Base-by-base conservation (phyloP, 805 yeast genomes). In the Kazachstania viticola region DNA sequence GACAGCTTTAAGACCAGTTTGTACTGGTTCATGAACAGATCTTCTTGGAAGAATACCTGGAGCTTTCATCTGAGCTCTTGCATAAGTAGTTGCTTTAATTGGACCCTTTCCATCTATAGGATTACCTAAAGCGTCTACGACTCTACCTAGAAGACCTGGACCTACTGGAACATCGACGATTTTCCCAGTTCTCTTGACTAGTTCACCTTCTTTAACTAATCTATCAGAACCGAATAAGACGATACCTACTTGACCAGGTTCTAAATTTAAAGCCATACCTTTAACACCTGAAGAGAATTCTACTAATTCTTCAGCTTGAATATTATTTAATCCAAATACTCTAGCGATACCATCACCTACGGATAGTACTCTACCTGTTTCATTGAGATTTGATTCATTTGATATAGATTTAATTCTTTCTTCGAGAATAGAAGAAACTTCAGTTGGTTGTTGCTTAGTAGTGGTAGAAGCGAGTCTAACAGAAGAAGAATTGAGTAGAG, bases 311-410 rank as follows among this genome's bases (percentile, higher is more conserved):
- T 91, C 98, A 62, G 98, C 98, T 76, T 88, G 97, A 69, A 85
- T 79, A 77, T 91, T 91, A 91, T 87, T 91, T 59, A 91, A 74
- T 72, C 99, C 99, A 72, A 82, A 91, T 61, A 91, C 95, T 78
- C 97, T 93, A 65, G 98, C 99, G 64, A 91, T 91, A 91, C 99
- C 99, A 70, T 91, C 99, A 81, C 98, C 98, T 61, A 91, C 95
- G 51, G 96, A 80, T 62, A 91, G 75, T 60, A 91, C 98, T 71
- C 95, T 84, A 67, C 99, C 99, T 62, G 98, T 93, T 73, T 91
- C 98, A 68, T 91, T 84, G 61, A 91, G 79, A 79, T 83, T 77
- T 56, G 95, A 83, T 69, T 88, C 97, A 59, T 84, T 91, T 46
- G 95, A 77, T 56, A 88, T 93, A 71, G 98, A 98, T 74, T 95